A percentile compares a stretch with the other conserved stretches of the same genome.
Conservation (phyloP, 2,329 filamentous ascomycete species). For the Epichloe amarillans region DNA sequence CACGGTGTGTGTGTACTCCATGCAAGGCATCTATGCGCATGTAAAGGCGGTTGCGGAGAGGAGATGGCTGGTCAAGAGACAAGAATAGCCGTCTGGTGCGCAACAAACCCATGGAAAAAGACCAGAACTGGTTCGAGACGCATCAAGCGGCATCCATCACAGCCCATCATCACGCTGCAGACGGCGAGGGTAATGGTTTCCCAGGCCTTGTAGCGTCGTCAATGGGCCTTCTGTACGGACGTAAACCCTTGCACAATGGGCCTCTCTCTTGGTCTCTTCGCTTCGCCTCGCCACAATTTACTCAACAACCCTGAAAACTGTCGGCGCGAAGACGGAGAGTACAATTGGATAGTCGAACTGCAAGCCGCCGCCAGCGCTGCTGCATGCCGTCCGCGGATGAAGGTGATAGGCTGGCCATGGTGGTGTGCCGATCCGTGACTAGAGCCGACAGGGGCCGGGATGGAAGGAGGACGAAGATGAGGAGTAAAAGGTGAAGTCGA, state of each 20-base stretch:
- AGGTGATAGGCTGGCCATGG: conserved; percentile 5
- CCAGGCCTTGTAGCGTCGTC: neutral
- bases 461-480: neutral
- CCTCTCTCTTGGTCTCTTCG: neutral
- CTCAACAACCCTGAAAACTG: neutral
- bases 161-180: conserved; percentile 3
- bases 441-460: neutral
- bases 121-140: neutral
- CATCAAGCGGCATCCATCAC: conserved; percentile 2
- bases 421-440: neutral
- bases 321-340: conserved; percentile 8
- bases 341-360: conserved; percentile 9
- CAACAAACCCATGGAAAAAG: neutral
- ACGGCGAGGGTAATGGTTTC: neutral
- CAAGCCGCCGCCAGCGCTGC: conserved; percentile 9
- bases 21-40: neutral
- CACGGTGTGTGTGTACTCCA: neutral
- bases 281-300: neutral
- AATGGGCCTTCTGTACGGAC: neutral
- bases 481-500: neutral
- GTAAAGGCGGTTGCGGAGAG: neutral
- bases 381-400: conserved; percentile 3
- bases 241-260: neutral
- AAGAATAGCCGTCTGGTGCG: conserved; percentile 1
- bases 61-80: neutral